phyloP scores from a whole-genome alignment of 75 land plant genomes.

The Chamaecyparis obtusa region DNA sequence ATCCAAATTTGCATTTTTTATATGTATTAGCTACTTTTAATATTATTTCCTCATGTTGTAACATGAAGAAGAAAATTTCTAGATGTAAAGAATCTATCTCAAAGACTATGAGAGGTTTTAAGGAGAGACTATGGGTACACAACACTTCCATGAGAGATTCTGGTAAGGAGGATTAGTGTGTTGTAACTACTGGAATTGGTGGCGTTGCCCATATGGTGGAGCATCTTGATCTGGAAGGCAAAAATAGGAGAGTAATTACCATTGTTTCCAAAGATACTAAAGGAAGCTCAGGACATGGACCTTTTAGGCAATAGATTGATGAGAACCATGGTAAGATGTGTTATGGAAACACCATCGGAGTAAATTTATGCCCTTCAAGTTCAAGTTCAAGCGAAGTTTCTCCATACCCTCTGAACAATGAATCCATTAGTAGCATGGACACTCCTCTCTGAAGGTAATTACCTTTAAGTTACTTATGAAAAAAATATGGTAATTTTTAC shows the following conservation, averaged over 20 bases:
- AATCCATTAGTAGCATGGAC: not conserved
- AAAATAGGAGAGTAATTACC: slow-evolving; percentile 7
- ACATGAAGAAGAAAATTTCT: too few relatives aligned
- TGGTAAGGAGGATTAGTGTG: too few relatives aligned
- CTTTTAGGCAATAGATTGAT: not conserved
- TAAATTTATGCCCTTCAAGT: slow-evolving; percentile 33
- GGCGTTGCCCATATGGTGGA: too few relatives aligned
- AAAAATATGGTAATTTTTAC: not conserved
- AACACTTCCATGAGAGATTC: too few relatives aligned
- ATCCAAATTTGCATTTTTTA: too few relatives aligned
- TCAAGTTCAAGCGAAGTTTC: slow-evolving; percentile 28
- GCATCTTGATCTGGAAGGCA: too few relatives aligned
- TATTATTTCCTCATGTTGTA: too few relatives aligned
- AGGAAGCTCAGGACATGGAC: slow-evolving; percentile 17
- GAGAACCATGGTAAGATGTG: slow-evolving; percentile 15
- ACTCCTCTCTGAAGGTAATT: not conserved
- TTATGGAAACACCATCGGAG: slow-evolving; percentile 7
- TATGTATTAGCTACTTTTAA: too few relatives aligned
- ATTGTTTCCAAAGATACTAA: slow-evolving; percentile 11
- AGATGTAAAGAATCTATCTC: too few relatives aligned
- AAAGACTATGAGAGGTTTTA: too few relatives aligned
- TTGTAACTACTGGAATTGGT: too few relatives aligned
- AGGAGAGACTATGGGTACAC: too few relatives aligned
- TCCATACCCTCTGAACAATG: slow-evolving; percentile 1
- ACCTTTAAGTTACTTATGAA: not conserved